These are phyloP conservation scores for Mikania micrantha DNA, from an alignment of 129 eudicot genomes.

Conservation along the genomic window DNA sequence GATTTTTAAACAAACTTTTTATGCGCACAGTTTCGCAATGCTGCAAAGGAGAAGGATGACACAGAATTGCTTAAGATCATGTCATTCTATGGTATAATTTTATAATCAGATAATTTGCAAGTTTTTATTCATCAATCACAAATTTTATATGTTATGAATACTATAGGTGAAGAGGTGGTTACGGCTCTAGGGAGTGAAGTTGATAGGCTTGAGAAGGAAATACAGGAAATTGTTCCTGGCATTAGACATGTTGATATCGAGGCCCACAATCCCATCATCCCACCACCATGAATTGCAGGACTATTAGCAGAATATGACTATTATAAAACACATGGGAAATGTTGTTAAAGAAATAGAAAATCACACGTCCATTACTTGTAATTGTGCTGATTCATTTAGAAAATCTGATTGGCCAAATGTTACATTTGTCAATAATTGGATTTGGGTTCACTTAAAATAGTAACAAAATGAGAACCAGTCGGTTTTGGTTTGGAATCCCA, in stretches of 20 bases:
- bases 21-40: conserved; percentile 50
- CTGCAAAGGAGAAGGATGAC: conserved; percentile 28
- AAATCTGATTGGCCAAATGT: background rate
- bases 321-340: background rate
- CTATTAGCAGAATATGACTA: too few species aligned
- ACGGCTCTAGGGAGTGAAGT: conserved; percentile 96
- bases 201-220: conserved; percentile 89
- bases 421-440: background rate
- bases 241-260: conserved; percentile 24
- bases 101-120: background rate
- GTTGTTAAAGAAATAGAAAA: too few species aligned
- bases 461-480: too few species aligned
- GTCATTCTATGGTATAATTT: conserved; percentile 72
- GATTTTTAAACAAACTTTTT: too few species aligned
- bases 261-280: conserved; percentile 79
- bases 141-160: background rate
- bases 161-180: conserved; percentile 87
- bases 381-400: background rate
- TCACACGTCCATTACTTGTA: background rate
- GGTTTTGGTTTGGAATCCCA: too few species aligned
- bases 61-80: conserved; percentile 58
- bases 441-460: background rate
- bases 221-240: conserved; percentile 89
- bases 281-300: conserved; percentile 25
- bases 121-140: background rate